Conservation (phyloP, 176 grass and related monocot genomes). For the Juncus inflexus region DNA sequence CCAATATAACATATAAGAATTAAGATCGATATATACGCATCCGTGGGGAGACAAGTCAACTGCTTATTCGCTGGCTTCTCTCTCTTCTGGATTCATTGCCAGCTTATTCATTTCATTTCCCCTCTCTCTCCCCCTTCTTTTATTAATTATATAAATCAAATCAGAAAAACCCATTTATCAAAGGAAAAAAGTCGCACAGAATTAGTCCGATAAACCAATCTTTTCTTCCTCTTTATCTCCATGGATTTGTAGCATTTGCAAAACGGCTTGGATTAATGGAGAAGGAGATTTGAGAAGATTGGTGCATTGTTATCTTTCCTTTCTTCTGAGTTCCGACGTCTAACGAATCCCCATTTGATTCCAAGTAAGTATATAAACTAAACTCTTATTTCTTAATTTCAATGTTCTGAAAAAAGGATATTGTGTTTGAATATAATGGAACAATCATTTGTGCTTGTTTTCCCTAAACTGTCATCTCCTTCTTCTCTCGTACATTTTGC, state of each 20-base stretch:
- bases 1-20: not conserved
- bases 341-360: constrained; percentile 7
- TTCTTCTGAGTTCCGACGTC: not conserved
- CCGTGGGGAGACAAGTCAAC: constrained; percentile 12
- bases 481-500: too few relatives aligned
- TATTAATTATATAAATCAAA: constrained; percentile 12
- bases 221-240: constrained; percentile 12
- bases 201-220: not conserved
- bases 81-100: constrained; percentile 16
- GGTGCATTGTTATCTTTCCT: constrained; percentile 2
- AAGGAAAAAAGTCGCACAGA: not conserved
- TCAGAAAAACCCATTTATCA: too few relatives aligned
- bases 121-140: constrained; percentile 1
- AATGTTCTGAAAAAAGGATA: too few relatives aligned
- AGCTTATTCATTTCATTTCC: not conserved
- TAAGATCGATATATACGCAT: not conserved
- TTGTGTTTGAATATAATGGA: too few relatives aligned
- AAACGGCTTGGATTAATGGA: not conserved
- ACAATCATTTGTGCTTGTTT: too few relatives aligned
- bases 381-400: too few relatives aligned
- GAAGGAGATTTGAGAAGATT: constrained; percentile 23
- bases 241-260: constrained; percentile 26
- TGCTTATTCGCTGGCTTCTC: constrained; percentile 19
- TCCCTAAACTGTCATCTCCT: too few relatives aligned
- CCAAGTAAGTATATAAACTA: constrained; percentile 12